Conservation (phyloP, 1,284 basidiomycete species). For the Moniliophthora roreri region DNA sequence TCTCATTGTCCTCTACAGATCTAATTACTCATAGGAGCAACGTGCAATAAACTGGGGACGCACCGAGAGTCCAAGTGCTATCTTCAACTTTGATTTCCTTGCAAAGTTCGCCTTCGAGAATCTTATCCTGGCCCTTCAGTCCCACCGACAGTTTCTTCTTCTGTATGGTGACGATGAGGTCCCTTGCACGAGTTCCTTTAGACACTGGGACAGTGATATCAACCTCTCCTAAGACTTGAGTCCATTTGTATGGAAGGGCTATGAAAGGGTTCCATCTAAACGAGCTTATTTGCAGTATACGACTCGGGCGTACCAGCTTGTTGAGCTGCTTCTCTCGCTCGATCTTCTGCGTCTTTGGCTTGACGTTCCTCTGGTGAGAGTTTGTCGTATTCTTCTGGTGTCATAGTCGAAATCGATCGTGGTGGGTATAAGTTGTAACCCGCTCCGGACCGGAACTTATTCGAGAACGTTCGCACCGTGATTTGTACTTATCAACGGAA, state of each 20-base stretch:
- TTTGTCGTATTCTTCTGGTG: constrained; percentile 72
- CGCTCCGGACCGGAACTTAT: background rate
- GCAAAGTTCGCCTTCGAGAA: constrained; percentile 90
- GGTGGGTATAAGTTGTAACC: background rate
- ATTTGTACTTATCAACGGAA: no score
- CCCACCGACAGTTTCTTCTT: constrained; percentile 85
- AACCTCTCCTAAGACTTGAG: constrained; percentile 86
- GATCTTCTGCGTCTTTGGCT: constrained; percentile 66
- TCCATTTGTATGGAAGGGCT: constrained; percentile 94
- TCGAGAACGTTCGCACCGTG: no score
- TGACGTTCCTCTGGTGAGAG: constrained; percentile 79
- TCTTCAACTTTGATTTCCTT: constrained; percentile 95
- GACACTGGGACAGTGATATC: constrained; percentile 85
- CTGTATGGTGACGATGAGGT: constrained; percentile 76
- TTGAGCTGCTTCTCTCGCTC: constrained; percentile 72
- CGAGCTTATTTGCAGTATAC: constrained; percentile 19
- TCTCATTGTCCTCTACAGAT: constrained; percentile 73
- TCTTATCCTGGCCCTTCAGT: constrained; percentile 83
- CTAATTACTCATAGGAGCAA: background rate
- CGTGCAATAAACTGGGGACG: constrained; percentile 27
- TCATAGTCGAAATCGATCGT: constrained; percentile 23
- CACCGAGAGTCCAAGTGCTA: constrained; percentile 95
- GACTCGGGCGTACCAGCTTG: constrained; percentile 71
- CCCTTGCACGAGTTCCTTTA: constrained; percentile 79
- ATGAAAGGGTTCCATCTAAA: constrained; percentile 19